Conservation (phyloP, 441 rosid genomes). For the Melastoma candidum region DNA sequence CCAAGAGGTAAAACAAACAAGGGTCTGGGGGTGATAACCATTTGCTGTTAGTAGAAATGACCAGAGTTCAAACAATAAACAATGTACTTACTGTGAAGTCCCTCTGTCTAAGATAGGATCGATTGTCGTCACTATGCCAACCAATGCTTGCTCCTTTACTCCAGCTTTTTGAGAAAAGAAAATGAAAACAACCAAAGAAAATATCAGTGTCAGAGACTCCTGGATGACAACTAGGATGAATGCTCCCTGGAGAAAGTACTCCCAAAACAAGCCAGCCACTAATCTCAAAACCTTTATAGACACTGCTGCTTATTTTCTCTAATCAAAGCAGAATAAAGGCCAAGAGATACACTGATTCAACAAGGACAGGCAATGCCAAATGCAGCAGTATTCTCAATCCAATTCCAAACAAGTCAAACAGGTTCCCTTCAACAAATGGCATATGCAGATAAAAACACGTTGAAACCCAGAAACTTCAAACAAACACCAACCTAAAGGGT, state of each 20-base stretch:
- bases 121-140: constrained; percentile 93
- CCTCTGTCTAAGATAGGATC: constrained; percentile 68
- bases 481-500: background rate
- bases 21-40: background rate
- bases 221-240: background rate
- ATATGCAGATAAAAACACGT: background rate
- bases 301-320: too few relatives aligned
- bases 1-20: too few relatives aligned
- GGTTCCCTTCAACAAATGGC: background rate
- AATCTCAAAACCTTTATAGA: too few relatives aligned
- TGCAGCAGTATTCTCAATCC: background rate
- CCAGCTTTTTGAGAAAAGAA: constrained; percentile 44
- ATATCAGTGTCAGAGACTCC: background rate
- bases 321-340: too few relatives aligned
- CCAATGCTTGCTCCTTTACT: constrained; percentile 79
- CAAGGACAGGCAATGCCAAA: background rate
- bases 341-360: too few relatives aligned
- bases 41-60: too few relatives aligned
- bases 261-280: too few relatives aligned
- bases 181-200: background rate
- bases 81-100: constrained; percentile 47
- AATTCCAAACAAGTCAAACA: background rate
- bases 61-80: too few relatives aligned
- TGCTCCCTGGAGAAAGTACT: too few relatives aligned
- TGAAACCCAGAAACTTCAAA: background rate